Evolutionary conservation across 768 basidiomycete species (phyloP), one percentile per base, ranked within the genome.

Genomic region (Boletus pseudopeckii): DNA sequence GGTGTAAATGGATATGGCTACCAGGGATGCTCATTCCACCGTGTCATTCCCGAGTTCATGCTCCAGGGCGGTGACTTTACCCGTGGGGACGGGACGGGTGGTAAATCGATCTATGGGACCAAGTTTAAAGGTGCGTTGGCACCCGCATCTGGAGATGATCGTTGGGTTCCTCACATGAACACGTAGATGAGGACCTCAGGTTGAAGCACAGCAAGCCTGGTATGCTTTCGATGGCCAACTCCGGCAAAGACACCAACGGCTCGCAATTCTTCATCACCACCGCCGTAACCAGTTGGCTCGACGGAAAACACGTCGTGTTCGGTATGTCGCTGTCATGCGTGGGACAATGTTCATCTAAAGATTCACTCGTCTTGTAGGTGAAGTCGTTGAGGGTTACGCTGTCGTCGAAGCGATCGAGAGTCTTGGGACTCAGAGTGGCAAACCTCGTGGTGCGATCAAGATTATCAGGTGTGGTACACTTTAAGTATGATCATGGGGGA

Each of bases 181-280:
- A 2, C 15, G 55, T 67, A 82, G 94, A 96, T 64, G 94, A 96
- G 75, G 95, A 94, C 79, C 90, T 91, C 71, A 62, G 75, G 58
- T 65, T 84, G 55, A 85, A 83, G 72, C 94, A 97, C 78, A 78
- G 71, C 54, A 86, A 85, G 65, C 79, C 77, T 22, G 82, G 83
- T 48, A 66, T 86, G 44, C 75, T 90, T 38, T 87, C 86, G 48
- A 89, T 89, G 85, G 91, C 91, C 22, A 93, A 94, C 64, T 80
- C 85, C 6, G 87, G 86, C 32, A 73, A 71, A 66, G 84, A 92
- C 75, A 94, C 92, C 59, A 95, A 95, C 65, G 92, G 89, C 14
- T 89, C 82, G 17, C 88, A 92, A 71, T 94, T 95, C 81, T 94
- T 96, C 79, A 84, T 95, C 76, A 92, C 89, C 58, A 94, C 91